Base-by-base conservation (phyloP, 2,329 filamentous ascomycete species). In the Cryoendolithus antarcticus region DNA sequence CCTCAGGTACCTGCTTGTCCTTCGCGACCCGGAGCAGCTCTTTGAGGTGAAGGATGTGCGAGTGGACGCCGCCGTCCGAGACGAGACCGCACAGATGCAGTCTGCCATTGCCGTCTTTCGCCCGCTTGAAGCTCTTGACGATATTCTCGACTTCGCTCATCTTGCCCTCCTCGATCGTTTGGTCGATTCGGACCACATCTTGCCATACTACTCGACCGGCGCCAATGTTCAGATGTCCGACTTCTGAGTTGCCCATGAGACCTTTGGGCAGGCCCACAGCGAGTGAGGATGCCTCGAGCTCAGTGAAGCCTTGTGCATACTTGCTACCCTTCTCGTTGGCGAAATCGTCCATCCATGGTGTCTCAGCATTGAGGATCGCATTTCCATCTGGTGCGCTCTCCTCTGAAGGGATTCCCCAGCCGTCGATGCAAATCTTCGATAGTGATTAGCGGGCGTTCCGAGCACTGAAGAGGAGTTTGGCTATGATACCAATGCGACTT, bases 201-300 rank as follows among this genome's bases (percentile, higher is more conserved):
- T 98, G 91, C 91, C 91, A 98, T 55, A 98, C 91, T 45, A 98
- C 91, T 57, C 91, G 77, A 42, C 91, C 91, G 43, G 91, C 91
- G 55, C 91, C 91, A 62, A 98, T 96, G 73, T 98, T 98, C 69
- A 98, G 67, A 66, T 98, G 91, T 46, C 91, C 91, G 62, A 98
- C 91, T 66, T 98, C 91, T 53, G 85, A 93, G 72, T 98, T 98
- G 50, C 91, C 91, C 91, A 98, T 98, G 50, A 98, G 72, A 43
- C 91, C 91, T 61, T 98, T 88, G 12, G 91, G 91, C 38, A 98
- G 76, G 50, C 91, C 91, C 49, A 98, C 91, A 34, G 91, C 91
- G 44, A 94, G 75, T 32, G 91, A 96, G 2, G 91, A 96, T 42
- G 91, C 91, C 54, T 98, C 91, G 46, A 98, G 80, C 67, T 93